Conservation (phyloP, 2,329 filamentous ascomycete species). For the Colletotrichum somersetense region DNA sequence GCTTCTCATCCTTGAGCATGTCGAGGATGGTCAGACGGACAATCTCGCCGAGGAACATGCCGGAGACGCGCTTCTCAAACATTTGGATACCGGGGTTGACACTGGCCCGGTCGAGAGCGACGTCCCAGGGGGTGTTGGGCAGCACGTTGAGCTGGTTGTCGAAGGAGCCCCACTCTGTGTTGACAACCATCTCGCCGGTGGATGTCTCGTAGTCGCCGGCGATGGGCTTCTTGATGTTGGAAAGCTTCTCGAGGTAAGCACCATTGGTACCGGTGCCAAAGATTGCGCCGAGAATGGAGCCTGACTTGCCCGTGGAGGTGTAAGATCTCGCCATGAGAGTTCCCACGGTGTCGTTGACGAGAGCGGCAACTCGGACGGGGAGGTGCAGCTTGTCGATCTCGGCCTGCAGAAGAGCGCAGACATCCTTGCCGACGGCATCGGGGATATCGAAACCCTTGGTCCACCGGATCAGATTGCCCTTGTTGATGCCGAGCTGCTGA, state of each 20-base stretch:
- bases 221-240: conserved; percentile 84
- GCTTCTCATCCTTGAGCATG: conserved; percentile 75
- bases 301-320: conserved; percentile 87
- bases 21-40: conserved; percentile 81
- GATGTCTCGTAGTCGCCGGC: conserved; percentile 79
- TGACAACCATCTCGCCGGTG: conserved; percentile 96
- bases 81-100: conserved; percentile 96
- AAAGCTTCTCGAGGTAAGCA: conserved; percentile 93
- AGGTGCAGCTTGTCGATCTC: conserved; percentile 90
- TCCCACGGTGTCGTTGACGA: conserved; percentile 98
- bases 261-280: conserved; percentile 98
- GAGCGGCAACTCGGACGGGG: conserved; percentile 92
- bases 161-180: conserved; percentile 98
- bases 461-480: conserved; percentile 94
- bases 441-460: conserved; percentile 98
- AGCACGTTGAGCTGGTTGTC: conserved; percentile 93
- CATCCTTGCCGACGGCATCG: conserved; percentile 94
- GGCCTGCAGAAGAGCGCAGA: conserved; percentile 87
- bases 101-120: conserved; percentile 80
- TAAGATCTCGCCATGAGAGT: conserved; percentile 98
- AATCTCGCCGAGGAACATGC: conserved; percentile 98
- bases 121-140: conserved; percentile 87
- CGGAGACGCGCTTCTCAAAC: conserved; percentile 98
- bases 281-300: conserved; percentile 92
- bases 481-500: conserved; percentile 94